These are phyloP conservation scores for Acacia acuminata DNA, from an alignment of 306 rosid species.

Conservation along the genomic window DNA sequence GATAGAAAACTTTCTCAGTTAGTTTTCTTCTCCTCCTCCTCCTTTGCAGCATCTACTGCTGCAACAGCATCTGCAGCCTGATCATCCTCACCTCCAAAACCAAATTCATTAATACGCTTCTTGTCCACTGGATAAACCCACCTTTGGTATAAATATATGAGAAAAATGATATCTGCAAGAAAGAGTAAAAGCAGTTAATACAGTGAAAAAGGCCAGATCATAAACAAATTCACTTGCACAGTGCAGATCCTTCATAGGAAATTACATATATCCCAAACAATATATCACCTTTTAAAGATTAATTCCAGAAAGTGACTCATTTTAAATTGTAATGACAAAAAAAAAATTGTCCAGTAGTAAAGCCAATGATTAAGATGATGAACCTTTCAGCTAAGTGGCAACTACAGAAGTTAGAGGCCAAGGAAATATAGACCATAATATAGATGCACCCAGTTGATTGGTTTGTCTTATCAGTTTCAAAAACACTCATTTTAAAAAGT, in stretches of 20 bases:
- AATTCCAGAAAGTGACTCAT: not conserved
- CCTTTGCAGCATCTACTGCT: slow-evolving; percentile 43
- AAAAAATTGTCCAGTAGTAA: not conserved
- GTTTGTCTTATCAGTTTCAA: slow-evolving; percentile 2
- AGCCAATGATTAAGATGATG: not conserved
- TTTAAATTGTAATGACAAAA: not conserved
- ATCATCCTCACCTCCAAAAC: slow-evolving; percentile 91
- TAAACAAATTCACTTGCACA: not conserved
- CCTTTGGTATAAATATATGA: slow-evolving; percentile 80
- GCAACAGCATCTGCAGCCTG: slow-evolving; percentile 43
- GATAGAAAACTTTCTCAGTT: slow-evolving; percentile 55
- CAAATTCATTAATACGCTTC: slow-evolving; percentile 90
- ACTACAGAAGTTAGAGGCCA: not conserved
- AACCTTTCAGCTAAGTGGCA: slow-evolving; percentile 1
- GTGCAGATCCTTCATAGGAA: not conserved
- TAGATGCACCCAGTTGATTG: not conserved
- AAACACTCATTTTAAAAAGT: not conserved
- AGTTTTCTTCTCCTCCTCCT: slow-evolving; percentile 91
- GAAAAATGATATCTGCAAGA: slow-evolving; percentile 86
- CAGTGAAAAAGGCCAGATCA: not conserved
- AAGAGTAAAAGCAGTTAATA: slow-evolving; percentile 25
- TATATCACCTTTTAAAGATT: slow-evolving; percentile 13
- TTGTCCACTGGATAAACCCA: slow-evolving; percentile 96
- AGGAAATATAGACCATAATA: not conserved
- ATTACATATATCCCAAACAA: not conserved